Percentiles rank a stretch among this genome's conserved stretches.
Conservation (phyloP, 257 asterid genomes). For the Solanum chilense region DNA sequence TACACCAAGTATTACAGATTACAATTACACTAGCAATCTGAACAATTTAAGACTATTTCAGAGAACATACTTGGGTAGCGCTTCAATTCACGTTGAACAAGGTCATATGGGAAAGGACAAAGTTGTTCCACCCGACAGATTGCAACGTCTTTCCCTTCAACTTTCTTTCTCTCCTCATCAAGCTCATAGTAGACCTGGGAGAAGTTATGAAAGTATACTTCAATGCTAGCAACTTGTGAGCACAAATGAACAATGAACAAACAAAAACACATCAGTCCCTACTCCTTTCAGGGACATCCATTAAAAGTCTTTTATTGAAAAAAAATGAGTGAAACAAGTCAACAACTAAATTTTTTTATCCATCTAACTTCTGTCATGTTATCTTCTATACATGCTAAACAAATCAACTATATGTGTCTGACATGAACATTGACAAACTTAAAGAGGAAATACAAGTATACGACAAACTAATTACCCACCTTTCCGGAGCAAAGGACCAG, state of each 20-base stretch:
- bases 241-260: background rate
- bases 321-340: background rate
- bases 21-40: background rate
- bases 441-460: background rate
- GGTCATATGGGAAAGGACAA: constrained; percentile 88
- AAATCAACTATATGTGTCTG: background rate
- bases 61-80: constrained; percentile 77
- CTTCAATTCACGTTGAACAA: constrained; percentile 81
- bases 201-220: background rate
- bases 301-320: background rate
- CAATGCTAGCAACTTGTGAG: background rate
- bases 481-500: constrained; percentile 89
- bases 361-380: background rate
- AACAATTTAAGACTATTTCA: background rate
- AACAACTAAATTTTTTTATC: background rate
- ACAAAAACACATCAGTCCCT: background rate
- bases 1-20: background rate
- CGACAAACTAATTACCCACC: constrained; percentile 24
- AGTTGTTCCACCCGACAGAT: constrained; percentile 95
- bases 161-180: constrained; percentile 67
- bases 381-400: background rate
- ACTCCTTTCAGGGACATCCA: background rate
- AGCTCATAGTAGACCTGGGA: constrained; percentile 81
- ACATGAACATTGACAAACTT: background rate
- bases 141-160: constrained; percentile 62